Evolutionary conservation across 257 asterid species (phyloP), one percentile per base, ranked within the genome.

Genomic region (Galeopsis tetrahit): DNA sequence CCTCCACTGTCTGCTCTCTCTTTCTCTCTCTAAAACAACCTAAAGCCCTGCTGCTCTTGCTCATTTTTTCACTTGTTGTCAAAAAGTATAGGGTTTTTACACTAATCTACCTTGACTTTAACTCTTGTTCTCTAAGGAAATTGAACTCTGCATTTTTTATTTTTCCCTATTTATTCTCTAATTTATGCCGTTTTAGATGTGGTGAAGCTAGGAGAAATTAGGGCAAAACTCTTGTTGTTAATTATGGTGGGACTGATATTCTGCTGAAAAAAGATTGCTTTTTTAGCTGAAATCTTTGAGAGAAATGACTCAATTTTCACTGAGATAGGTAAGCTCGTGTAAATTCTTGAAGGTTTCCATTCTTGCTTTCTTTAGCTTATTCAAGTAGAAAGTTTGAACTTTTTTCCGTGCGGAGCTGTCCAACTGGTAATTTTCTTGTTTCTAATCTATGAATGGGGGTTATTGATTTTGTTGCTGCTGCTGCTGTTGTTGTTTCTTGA

Each of bases 281-380:
- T 10, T 63, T 68, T 48, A 69, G 80, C 81, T 79, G 84, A 70
- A 72, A 69, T 80, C 70, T 39, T 44, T 15, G 38, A 42, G 51
- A 48, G 82, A 51, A 77, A 84, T 88, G 88, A 79, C 63, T 79
- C 80, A 68, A 70, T 59, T 73, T 80, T 15, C 66, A 7, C 84
- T 65, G 77, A 53, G 58, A 75, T 74, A 80, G 84, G 89, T 82
- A 60, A 68, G 6, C 63, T 77, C 35, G 11, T n/a, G 58, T 15
- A 2, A 43, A 43, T 72, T 62, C 73, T 69, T 38, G 46, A 61
- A 71, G 70, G 52, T 48, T 75, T 55, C 34, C 43, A 11, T 15
- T 62, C 1, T 5, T 36, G 40, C 6, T 66, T 11, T 39, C 2
- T 13, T 56, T 34, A 48, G 80, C 78, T 75, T 35, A 44, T 74